Evolutionary conservation across 768 basidiomycete genomes (phyloP).

Genomic region (Rubroboletus pulcherrimus): DNA sequence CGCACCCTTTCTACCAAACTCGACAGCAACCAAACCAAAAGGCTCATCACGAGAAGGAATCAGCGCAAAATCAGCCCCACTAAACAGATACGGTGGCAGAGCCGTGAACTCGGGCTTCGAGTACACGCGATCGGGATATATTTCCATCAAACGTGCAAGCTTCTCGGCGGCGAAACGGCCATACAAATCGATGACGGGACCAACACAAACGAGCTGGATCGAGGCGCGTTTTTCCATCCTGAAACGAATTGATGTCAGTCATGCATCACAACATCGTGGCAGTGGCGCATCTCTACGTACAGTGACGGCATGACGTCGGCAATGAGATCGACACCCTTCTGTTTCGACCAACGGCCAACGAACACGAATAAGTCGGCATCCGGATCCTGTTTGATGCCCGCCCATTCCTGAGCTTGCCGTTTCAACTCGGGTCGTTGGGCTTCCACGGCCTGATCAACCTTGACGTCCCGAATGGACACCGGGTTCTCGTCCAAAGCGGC

Average conservation of each 20-base stretch:
- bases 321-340: constrained; percentile 96
- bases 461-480: constrained; percentile 62
- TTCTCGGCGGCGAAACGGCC: constrained; percentile 96
- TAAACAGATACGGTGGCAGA: constrained; percentile 88
- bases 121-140: constrained; percentile 89
- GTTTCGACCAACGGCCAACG: constrained; percentile 97
- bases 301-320: constrained; percentile 92
- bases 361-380: constrained; percentile 90
- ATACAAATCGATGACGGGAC: constrained; percentile 93
- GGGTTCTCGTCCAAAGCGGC: constrained; percentile 85
- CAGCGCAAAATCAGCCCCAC: constrained; percentile 91
- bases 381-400: constrained; percentile 87
- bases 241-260: neutral
- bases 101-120: constrained; percentile 98
- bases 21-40: constrained; percentile 93
- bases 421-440: constrained; percentile 89
- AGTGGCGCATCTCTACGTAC: constrained; percentile 40
- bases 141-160: constrained; percentile 86
- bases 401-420: constrained; percentile 94
- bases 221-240: constrained; percentile 83
- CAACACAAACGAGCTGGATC: constrained; percentile 85
- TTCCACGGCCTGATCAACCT: constrained; percentile 78
- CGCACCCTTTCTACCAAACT: constrained; percentile 95
- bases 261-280: neutral
- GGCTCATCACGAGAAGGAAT: constrained; percentile 97